Evolutionary conservation across 495 filamentous ascomycete genomes (phyloP), one percentile per base, ranked within the genome.

Genomic region (Achaetomiella virescens): DNA sequence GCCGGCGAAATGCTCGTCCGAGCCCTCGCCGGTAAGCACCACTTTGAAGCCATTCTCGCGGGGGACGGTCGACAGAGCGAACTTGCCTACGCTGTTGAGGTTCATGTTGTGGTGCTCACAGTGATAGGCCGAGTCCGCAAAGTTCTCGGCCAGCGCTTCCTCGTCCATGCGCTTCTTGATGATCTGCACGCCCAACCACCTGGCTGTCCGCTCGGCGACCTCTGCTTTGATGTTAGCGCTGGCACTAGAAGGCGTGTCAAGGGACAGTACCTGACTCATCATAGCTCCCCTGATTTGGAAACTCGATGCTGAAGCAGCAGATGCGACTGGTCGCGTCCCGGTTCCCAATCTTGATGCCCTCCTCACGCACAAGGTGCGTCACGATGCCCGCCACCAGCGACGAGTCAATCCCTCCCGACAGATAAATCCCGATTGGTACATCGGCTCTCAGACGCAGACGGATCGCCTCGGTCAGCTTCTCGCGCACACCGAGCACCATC

Each of bases 391-490:
- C 79, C 27, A 81, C 63, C 7, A 71, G 69, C 0, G 77, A 77
- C 6, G 74, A 78, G 56, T 80, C 79, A 27, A 83, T 66, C 2
- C 80, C 80, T n/a, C 79, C 79, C 22, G 68, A 74, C 1, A 81
- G 63, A 50, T 76, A 79, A 41, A 82, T 64, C 1, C 78, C 78
- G 7, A 82, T 66, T 7, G 72, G 72, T 0, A 81, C 79, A 62
- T 82, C 78, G 2, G 78, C 78, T 20, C 76, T 69, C 27, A 81
- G 66, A 11, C 78, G 75, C 29, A 79, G 25, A 1, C 69, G 70
- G 4, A 81, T 63, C 1, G 78, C 62, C 17, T 81, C 77, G 0
- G 76, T 60, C 37, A 81, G 52, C 6, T 61, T 65, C 14, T 75
- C 55, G 15, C 76, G 65, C 2, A 81, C 76, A 20, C 68, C 72